Base-by-base conservation (phyloP, 73 alveolate species). In the Uronychia setigera region DNA sequence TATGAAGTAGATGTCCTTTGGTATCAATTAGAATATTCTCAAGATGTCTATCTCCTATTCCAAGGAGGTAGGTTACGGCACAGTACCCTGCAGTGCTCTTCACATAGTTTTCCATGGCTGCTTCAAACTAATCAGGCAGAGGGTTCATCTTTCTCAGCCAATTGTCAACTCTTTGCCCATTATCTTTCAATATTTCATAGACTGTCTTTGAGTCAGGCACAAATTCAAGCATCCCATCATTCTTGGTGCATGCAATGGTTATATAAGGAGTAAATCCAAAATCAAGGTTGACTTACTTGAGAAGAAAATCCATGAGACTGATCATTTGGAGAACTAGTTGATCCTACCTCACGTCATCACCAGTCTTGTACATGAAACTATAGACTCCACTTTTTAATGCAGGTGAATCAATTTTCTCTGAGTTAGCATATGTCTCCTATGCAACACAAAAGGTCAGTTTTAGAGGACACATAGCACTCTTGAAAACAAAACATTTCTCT, bases 31-130 rank as follows among this genome's bases (percentile, higher is more conserved):
- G 89, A 60, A 99, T 85, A 92, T 99, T 99, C 90, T 99, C 99
- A 80, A 98, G 88, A 91, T 99, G 99, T 74, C 99, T 92, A 87
- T 99, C 99, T 29, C 99, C 99, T 0, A 99, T 97, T 67, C 99
- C 99, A 77, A 99, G 95, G 79, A 99, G 86, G 87, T 97, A 99
- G 14, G 99, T 99, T 76, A 97, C 98, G 28, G 98, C 99, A 85
- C 99, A 96, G 83, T 98, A 98, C 28, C 99, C 99, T 1, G 99
- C 99, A 67, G 99, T 94, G 31, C 99, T 94, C 58, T 85, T 92
- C 29, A 98, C 93, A 82, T 97, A 98, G 79, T 96, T 96, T 26
- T 95, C 99, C 85, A 95, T 78, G 32, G 95, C 89, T 76, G 96
- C 88, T 25, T 97, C 95, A 58, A 59, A 83, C 32, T 81, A 59